phyloP scores from a whole-genome alignment of 2,329 filamentous ascomycete species.

The Clonostachys rhizophaga region DNA sequence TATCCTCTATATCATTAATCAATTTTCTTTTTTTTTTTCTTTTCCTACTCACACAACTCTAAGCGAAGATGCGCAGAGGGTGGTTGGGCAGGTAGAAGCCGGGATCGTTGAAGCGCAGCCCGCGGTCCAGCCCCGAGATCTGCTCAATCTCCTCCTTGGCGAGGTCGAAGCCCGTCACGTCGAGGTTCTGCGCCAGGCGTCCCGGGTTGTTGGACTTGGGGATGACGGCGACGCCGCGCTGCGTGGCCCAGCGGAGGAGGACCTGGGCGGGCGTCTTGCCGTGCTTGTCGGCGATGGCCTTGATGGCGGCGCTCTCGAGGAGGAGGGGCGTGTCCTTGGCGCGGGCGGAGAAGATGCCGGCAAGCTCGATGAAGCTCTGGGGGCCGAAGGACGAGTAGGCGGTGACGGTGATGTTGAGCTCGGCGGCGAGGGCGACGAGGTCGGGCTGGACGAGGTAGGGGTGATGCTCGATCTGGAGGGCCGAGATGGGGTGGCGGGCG shows the following conservation, averaged over 20 bases:
- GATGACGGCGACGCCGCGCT: slow-evolving; percentile 58
- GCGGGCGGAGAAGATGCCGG: slow-evolving; percentile 1
- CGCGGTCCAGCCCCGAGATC: slow-evolving; percentile 48
- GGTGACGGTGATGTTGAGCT: slow-evolving; percentile 53
- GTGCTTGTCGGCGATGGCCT: slow-evolving; percentile 46
- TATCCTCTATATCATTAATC: too few relatives aligned
- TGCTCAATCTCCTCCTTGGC: slow-evolving; percentile 47
- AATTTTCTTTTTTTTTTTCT: neutral
- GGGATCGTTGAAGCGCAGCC: slow-evolving; percentile 59
- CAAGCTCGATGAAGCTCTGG: slow-evolving; percentile 30
- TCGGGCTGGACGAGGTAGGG: slow-evolving; percentile 59
- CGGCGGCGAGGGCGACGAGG: slow-evolving; percentile 51
- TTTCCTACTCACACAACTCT: neutral
- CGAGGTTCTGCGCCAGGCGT: slow-evolving; percentile 49
- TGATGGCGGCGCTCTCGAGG: slow-evolving; percentile 32
- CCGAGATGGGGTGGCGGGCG: slow-evolving; percentile 44
- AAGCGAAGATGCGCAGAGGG: slow-evolving; percentile 44
- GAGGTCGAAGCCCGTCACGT: slow-evolving; percentile 51
- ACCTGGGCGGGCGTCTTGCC: slow-evolving; percentile 60
- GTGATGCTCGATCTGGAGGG: slow-evolving; percentile 66
- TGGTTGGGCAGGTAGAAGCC: slow-evolving; percentile 27
- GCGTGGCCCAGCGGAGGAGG: slow-evolving; percentile 63
- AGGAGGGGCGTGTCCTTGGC: slow-evolving; percentile 11
- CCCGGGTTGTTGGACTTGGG: slow-evolving; percentile 55
- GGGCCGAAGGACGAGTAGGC: slow-evolving; percentile 66